These are phyloP conservation scores for Monascus ruber DNA, from an alignment of 2,329 filamentous ascomycete genomes.

Conservation along the genomic window DNA sequence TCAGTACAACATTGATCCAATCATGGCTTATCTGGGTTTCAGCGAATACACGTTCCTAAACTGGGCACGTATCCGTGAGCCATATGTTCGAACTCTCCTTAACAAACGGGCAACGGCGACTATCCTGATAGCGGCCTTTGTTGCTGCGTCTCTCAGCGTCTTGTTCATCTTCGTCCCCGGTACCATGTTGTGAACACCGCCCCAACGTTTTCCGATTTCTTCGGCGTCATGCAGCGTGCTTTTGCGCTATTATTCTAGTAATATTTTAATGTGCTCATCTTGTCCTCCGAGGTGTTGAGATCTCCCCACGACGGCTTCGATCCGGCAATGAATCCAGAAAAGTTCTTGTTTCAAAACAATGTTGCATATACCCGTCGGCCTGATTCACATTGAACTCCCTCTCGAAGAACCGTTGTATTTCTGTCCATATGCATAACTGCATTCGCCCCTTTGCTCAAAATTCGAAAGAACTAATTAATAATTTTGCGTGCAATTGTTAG, in stretches of 20 bases:
- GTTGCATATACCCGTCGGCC: too few species aligned
- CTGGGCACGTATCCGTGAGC: conserved; percentile 78
- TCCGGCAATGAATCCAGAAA: too few species aligned
- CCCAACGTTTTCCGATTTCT: background rate
- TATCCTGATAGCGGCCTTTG: conserved; percentile 59
- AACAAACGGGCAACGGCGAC: conserved; percentile 75
- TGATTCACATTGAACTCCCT: too few species aligned
- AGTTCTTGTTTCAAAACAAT: too few species aligned
- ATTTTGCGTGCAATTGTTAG: too few species aligned
- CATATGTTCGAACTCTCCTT: conserved; percentile 78
- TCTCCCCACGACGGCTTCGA: too few species aligned
- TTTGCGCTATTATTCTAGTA: background rate
- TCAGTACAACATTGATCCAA: conserved; percentile 88
- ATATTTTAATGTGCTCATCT: too few species aligned
- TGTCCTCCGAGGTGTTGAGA: too few species aligned
- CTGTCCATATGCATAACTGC: too few species aligned
- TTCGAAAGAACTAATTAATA: too few species aligned
- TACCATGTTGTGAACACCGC: conserved; percentile 33
- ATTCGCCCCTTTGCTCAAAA: too few species aligned
- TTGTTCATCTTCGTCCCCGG: conserved; percentile 94
- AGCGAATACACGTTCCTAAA: conserved; percentile 96
- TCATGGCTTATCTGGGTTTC: conserved; percentile 76
- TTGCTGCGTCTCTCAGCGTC: conserved; percentile 72
- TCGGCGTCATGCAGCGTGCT: background rate
- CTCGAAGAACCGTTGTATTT: too few species aligned